phyloP scores from a whole-genome alignment of 805 yeast genomes.

The Pichia gijzeniarum region DNA sequence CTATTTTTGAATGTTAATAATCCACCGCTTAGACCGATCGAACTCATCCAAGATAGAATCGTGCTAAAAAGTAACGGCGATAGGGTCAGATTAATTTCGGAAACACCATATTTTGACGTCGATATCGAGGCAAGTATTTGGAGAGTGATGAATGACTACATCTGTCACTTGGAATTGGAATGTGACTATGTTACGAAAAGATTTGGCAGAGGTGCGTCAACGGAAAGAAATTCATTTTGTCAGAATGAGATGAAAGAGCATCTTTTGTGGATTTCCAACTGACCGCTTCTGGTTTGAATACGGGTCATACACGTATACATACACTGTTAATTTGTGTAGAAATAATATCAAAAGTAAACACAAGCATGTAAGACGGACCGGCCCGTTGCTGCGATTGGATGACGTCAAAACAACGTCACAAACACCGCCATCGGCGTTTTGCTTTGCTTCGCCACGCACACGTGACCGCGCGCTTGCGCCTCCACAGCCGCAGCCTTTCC shows the following conservation, averaged over 20 bases:
- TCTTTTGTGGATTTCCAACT: constrained; percentile 22
- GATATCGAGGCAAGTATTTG: constrained; percentile 24
- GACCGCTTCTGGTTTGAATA: too few relatives aligned
- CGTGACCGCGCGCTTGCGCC: too few relatives aligned
- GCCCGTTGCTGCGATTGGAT: too few relatives aligned
- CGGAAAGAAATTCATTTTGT: constrained; percentile 21
- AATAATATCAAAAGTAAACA: too few relatives aligned
- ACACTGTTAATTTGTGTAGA: too few relatives aligned
- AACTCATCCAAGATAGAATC: constrained; percentile 21
- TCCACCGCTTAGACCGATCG: constrained; percentile 29
- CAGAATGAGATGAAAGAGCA: constrained; percentile 24
- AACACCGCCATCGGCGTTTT: too few relatives aligned
- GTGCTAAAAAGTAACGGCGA: constrained; percentile 30
- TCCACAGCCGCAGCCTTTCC: too few relatives aligned
- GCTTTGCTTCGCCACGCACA: too few relatives aligned
- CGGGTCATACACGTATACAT: too few relatives aligned
- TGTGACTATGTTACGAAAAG: constrained; percentile 24
- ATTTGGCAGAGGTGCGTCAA: constrained; percentile 18
- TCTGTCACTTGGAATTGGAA: constrained; percentile 23
- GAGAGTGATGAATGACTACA: constrained; percentile 30
- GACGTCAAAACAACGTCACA: too few relatives aligned
- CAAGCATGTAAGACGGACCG: too few relatives aligned
- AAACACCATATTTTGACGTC: constrained; percentile 16
- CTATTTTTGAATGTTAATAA: constrained; percentile 30
- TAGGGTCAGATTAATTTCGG: constrained; percentile 25